Evolutionary conservation across 169 alveolate species (phyloP), one percentile per base, ranked within the genome.

Genomic region (Cryptosporidium ubiquitum): DNA sequence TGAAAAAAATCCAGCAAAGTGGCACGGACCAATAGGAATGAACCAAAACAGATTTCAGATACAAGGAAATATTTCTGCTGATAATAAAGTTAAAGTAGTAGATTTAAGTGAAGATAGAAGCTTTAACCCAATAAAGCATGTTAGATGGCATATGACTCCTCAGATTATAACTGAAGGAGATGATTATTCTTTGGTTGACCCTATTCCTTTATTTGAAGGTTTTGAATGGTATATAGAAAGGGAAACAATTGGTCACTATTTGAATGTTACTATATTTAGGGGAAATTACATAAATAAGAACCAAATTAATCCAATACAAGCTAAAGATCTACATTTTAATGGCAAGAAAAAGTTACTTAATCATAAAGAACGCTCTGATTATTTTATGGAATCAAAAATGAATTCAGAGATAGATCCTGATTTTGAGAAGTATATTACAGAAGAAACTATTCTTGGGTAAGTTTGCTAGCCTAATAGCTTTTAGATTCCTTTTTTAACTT

Each of bases 51-150:
- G 44, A 47, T 61, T 79, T 40, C 20, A 29, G 18, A 35, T 79
- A 39, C 68, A 79, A 26, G 89, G 89, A 58, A 79, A 23, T 29
- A 42, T 79, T n/a, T 58, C 89, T 7, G 89, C 89, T n/a, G 89
- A 79, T 79, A 44, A 60, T 40, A 64, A 61, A 14, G 75, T 79
- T n/a, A 42, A 42, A 61, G 42, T 79, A 5, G 20, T 61, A 18
- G 89, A 79, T 79, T 2, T 39, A 12, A 66, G 64, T 29, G 75
- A 64, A 9, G 40, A 64, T 61, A 79, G 31, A 9, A 61, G 79
- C 20, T 79, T 40, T 29, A 79, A 79, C 39, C 89, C 89, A 58
- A 79, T 79, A 20, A 58, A 79, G 37, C 55, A 58, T 29, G 89
- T 66, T 3, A 79, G 69, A 33, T 79, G 89, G 89, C 55, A 61